These are phyloP conservation scores for Solanum pinnatisectum DNA, from an alignment of 257 asterid species.

Conservation along the genomic window DNA sequence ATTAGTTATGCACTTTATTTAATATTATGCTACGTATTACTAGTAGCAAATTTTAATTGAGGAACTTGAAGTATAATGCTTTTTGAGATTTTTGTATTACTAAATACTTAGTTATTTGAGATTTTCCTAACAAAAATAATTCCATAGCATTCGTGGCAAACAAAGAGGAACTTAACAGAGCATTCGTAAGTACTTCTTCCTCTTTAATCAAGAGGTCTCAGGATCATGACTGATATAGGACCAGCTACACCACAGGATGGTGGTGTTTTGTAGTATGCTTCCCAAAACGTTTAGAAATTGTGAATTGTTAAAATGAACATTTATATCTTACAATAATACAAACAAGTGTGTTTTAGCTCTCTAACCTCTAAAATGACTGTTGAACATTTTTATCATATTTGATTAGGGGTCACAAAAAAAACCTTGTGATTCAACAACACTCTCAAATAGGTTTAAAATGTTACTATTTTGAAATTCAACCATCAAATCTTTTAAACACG, in stretches of 20 bases:
- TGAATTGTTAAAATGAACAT: background rate
- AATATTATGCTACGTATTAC: background rate
- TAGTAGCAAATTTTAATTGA: background rate
- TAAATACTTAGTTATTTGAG: background rate
- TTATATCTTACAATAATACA: background rate
- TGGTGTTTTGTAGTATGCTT: background rate
- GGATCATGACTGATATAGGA: background rate
- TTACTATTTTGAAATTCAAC: background rate
- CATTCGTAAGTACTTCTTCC: too few relatives aligned
- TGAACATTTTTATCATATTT: background rate
- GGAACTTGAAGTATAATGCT: background rate
- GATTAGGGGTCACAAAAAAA: background rate
- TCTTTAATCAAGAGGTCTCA: too few relatives aligned
- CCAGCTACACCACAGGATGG: background rate
- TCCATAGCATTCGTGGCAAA: too few relatives aligned
- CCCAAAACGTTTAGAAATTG: background rate
- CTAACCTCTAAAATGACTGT: background rate
- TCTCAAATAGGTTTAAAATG: background rate
- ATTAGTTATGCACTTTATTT: background rate
- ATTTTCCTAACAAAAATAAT: background rate
- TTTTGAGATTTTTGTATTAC: background rate
- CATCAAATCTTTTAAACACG: background rate
- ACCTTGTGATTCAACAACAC: background rate
- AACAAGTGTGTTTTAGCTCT: background rate
- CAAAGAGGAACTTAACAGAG: background rate